phyloP scores from a whole-genome alignment of 805 yeast species.

The Dipodascus geniculatus region DNA sequence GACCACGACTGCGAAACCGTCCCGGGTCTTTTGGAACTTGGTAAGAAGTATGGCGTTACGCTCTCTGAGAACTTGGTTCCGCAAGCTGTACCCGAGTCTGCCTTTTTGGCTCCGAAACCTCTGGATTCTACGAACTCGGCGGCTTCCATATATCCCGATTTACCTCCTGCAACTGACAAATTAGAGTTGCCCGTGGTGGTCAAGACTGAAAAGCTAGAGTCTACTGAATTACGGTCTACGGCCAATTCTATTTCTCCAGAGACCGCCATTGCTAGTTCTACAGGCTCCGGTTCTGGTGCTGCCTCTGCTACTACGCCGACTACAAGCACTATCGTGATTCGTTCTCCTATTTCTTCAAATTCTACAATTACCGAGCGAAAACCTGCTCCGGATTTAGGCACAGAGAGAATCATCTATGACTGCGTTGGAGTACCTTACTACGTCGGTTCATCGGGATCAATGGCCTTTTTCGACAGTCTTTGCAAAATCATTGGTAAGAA shows the following conservation, averaged over 20 bases:
- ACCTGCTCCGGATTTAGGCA: not conserved
- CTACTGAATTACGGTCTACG: too few relatives aligned
- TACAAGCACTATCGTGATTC: too few relatives aligned
- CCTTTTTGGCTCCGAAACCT: not conserved
- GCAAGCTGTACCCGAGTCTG: not conserved
- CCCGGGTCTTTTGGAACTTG: not conserved
- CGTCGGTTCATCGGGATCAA: constrained; percentile 1
- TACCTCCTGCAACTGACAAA: not conserved
- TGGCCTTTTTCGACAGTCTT: constrained; percentile 1
- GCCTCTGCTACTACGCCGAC: too few relatives aligned
- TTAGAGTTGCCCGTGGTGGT: too few relatives aligned
- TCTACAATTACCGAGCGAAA: not conserved
- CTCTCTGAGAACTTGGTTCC: not conserved
- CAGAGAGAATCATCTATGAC: not conserved
- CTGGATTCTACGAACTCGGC: not conserved
- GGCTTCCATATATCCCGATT: not conserved
- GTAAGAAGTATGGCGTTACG: not conserved
- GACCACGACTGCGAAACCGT: constrained; percentile 1
- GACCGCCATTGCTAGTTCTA: too few relatives aligned
- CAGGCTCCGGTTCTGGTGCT: too few relatives aligned
- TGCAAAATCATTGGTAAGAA: not conserved
- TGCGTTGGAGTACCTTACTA: not conserved
- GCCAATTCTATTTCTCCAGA: too few relatives aligned
- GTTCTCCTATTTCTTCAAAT: too few relatives aligned
- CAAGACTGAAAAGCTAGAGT: not conserved